Base-by-base conservation (phyloP, 1,284 basidiomycete genomes). In the Trametes sp. region DNA sequence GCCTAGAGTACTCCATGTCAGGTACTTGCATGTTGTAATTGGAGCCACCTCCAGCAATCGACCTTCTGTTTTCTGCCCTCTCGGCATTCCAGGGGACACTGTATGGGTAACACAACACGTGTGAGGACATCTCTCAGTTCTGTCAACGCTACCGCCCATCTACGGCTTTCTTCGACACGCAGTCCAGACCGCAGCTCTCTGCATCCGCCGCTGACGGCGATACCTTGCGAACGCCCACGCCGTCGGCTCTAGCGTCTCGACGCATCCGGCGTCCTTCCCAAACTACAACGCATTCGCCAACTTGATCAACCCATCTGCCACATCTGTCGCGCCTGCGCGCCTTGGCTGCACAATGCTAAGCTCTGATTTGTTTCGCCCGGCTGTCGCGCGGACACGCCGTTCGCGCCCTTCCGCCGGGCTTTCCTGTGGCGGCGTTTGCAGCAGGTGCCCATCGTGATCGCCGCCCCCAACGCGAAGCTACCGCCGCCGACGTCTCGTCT, bases 11-110 rank as follows among this genome's bases (percentile, higher is more conserved):
- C 26, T 5, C 11, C 24, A 29, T 8, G 16, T 23, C 48, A 49
- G 48, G 48, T 9, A 49, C n/a, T n/a, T n/a, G n/a, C 48, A 49
- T 33, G 48, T n/a, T 49, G 48, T 49, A 28, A 49, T 49, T 19
- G 48, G 19, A 16, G 13, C 14, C 28, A 4, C 19, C 16, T n/a
- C 13, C 14, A 19, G 48, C 16, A 49, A 49, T 49, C 19, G 4
- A n/a, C 31, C 28, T 19, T 49, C 14, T 24, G 29, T 8, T 33
- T 21, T 49, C 19, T 9, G n/a, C 23, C 29, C 29, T 33, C 28
- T 21, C 16, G 28, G 4, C 2, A 23, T 4, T 14, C 28, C 2
- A 10, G 21, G 28, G 21, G 31, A 35, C 16, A 24, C 21, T 3
- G 23, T 19, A n/a, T 35, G 19, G 1, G 33, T 16, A 24, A 8